Percentiles rank a stretch among this genome's conserved stretches.
These are phyloP conservation scores for Venturia carpophila DNA, from an alignment of 2,329 filamentous ascomycete species.

Conservation along the genomic window DNA sequence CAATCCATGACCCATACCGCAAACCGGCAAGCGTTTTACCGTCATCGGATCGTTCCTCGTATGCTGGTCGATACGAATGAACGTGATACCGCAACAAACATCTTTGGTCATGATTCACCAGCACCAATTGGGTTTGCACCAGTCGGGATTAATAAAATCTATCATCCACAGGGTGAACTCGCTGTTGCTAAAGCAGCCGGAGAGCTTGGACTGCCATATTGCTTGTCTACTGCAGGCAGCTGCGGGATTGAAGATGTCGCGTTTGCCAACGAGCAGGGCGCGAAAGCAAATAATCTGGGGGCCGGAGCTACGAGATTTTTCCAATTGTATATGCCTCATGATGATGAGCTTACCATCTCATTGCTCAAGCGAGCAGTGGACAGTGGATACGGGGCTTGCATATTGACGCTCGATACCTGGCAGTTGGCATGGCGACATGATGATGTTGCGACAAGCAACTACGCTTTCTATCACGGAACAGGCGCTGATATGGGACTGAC, in stretches of 20 bases:
- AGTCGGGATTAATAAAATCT: constrained; percentile 59
- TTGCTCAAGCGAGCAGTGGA: constrained; percentile 49
- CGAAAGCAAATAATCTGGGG: constrained; percentile 19
- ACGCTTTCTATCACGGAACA: constrained; percentile 54
- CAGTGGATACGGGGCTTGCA: constrained; percentile 49
- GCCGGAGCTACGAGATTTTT: constrained; percentile 44
- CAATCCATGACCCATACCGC: constrained; percentile 46
- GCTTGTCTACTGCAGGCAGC: constrained; percentile 50
- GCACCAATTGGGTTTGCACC: constrained; percentile 58
- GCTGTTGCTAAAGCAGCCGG: constrained; percentile 52
- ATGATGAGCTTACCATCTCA: constrained; percentile 51
- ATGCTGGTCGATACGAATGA: constrained; percentile 54
- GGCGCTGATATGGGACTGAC: constrained; percentile 51
- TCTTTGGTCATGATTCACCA: constrained; percentile 53
- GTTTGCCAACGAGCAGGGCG: constrained; percentile 42
- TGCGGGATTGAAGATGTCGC: constrained; percentile 52
- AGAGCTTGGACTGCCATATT: constrained; percentile 54
- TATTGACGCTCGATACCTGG: constrained; percentile 58
- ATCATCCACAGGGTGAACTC: constrained; percentile 50
- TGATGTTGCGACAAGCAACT: constrained; percentile 50
- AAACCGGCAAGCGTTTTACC: constrained; percentile 57
- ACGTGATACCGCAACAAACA: constrained; percentile 48
- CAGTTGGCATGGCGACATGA: constrained; percentile 55
- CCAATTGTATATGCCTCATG: constrained; percentile 57
- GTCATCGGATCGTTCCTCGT: constrained; percentile 54